Base-by-base conservation (phyloP, 2,329 filamentous ascomycete species). In the Penicillium glabrum region DNA sequence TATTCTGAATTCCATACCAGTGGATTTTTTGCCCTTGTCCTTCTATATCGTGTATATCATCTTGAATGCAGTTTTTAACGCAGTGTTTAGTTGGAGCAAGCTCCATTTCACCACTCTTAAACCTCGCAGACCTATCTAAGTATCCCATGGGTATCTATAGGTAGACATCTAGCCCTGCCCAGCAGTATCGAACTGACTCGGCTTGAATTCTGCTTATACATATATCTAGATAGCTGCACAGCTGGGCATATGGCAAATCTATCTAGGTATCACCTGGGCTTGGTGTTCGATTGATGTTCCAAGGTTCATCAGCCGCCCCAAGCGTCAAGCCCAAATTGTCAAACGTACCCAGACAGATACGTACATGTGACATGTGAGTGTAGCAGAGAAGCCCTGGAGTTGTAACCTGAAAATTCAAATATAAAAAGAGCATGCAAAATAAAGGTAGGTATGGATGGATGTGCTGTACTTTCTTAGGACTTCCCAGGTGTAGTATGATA, bases 21-120 rank as follows among this genome's bases (percentile, higher is more conserved):
- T 69, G 65, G 65, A 70, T 66, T 68, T 69, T 54, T 61, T 72
- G 46, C 61, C 51, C 55, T 64, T 63, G 61, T 65, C 65, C 62
- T 69, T 65, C 63, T 68, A 72, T 72, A 73, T 75, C 69, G 67
- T 77, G 73, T 76, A 77, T 71, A 76, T 76, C 73, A 77, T 68
- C 69, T 72, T 70, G 59, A 70, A 71, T 72, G 69, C 70, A 68
- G 60, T 70, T 70, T 70, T 69, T 69, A 62, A 67, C 57, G 43
- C 62, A 59, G 54, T 56, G 44, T 50, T 39, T 24, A 41, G 45
- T 44, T 39, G 50, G 49, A 54, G 53, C 23, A 39, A 50, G 48
- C 37, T 55, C 43, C 49, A 47, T 56, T 54, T 58, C 58, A 55
- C 53, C 44, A 50, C 44, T 58, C 39, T 50, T 27, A 51, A 29